Evolutionary conservation across 2,329 filamentous ascomycete genomes (phyloP).

Genomic region (Metarhizium album): DNA sequence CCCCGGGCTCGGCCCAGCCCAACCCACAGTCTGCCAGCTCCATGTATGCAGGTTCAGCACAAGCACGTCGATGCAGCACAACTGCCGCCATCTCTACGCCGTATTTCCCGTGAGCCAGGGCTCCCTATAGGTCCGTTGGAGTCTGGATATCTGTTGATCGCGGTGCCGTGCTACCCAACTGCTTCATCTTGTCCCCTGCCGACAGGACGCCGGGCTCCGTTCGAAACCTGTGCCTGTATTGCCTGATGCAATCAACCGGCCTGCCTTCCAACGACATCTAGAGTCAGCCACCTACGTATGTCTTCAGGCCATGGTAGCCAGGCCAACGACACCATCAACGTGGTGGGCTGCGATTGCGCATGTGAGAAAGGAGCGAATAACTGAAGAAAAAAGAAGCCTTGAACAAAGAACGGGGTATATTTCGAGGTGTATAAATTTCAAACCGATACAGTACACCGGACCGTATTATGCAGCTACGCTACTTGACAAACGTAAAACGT

Average conservation of each 20-base stretch:
- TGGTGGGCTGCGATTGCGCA: neutral
- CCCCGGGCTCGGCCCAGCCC: too few species aligned
- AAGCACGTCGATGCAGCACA: too few species aligned
- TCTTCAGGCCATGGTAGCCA: too few species aligned
- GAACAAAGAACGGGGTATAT: neutral
- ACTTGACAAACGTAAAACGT: neutral
- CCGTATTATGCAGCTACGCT: neutral
- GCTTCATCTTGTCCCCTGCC: neutral
- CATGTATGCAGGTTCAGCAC: too few species aligned
- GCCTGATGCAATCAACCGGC: neutral
- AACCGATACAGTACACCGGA: neutral
- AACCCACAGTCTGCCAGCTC: too few species aligned
- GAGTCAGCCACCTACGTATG: too few species aligned
- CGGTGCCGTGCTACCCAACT: neutral
- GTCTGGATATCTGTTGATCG: too few species aligned
- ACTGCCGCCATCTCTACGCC: too few species aligned
- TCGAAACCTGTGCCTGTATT: neutral
- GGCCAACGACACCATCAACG: neutral
- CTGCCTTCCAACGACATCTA: neutral
- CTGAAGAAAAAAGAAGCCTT: too few species aligned
- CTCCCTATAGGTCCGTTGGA: neutral
- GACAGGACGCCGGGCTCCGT: neutral
- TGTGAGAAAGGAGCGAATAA: too few species aligned
- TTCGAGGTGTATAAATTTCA: neutral
- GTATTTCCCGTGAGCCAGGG: too few species aligned